Conservation (phyloP, 441 rosid genomes). For the Biscutella laevigata region DNA sequence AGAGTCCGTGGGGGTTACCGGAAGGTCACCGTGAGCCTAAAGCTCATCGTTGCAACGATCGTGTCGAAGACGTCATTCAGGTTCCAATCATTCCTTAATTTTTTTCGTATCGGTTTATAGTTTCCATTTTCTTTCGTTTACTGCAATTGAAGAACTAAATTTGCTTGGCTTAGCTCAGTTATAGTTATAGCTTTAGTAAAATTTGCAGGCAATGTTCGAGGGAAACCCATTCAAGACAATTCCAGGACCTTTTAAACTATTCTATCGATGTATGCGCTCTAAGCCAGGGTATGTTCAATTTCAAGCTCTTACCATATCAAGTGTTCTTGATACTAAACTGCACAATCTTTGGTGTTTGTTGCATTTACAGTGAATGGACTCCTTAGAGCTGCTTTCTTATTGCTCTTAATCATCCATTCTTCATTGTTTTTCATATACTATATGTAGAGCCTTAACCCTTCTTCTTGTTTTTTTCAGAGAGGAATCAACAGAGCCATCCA, state of each 20-base stretch:
- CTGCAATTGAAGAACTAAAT: neutral
- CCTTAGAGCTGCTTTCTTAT: too few species aligned
- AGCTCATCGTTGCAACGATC: constrained; percentile 95
- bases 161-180: neutral
- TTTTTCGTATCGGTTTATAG: neutral
- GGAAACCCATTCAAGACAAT: constrained; percentile 95
- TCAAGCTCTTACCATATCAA: neutral
- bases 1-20: constrained; percentile 90
- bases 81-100: constrained; percentile 25
- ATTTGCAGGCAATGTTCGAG: constrained; percentile 75
- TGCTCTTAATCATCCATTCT: neutral
- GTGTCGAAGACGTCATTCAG: constrained; percentile 91
- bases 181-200: neutral
- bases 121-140: too few species aligned
- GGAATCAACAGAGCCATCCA: constrained; percentile 82
- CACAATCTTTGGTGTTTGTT: neutral
- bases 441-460: constrained; percentile 3
- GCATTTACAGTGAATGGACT: constrained; percentile 5
- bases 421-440: neutral
- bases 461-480: constrained; percentile 43
- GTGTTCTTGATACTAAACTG: neutral
- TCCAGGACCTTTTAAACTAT: constrained; percentile 92
- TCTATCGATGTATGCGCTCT: constrained; percentile 88
- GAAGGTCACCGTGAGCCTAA: constrained; percentile 80
- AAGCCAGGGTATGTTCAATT: constrained; percentile 72